phyloP scores from a whole-genome alignment of 2,329 filamentous ascomycete species.

The Taxawa tesnikishii region DNA sequence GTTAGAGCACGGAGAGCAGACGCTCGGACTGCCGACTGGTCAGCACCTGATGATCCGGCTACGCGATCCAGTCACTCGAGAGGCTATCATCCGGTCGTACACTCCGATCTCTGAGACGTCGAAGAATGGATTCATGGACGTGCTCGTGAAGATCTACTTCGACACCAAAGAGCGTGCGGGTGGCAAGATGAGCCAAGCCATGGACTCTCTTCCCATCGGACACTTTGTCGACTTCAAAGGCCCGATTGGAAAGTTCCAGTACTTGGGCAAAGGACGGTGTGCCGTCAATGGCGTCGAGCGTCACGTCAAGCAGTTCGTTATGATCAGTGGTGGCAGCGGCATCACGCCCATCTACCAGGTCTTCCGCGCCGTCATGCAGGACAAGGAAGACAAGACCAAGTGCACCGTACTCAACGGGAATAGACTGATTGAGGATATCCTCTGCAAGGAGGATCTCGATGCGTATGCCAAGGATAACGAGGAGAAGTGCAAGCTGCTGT shows the following conservation, averaged over 20 bases:
- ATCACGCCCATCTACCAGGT: conserved; percentile 90
- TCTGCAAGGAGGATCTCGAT: conserved; percentile 65
- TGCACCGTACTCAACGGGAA: conserved; percentile 75
- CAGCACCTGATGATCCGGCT: conserved; percentile 81
- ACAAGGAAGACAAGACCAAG: conserved; percentile 48
- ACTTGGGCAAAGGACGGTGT: conserved; percentile 55
- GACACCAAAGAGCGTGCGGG: conserved; percentile 45
- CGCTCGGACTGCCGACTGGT: conserved; percentile 65
- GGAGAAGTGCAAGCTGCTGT: conserved; percentile 50
- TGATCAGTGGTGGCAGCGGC: conserved; percentile 82
- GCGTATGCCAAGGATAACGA: conserved; percentile 40
- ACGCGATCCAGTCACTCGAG: conserved; percentile 55
- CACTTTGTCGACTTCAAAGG: conserved; percentile 76
- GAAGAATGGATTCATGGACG: conserved; percentile 52
- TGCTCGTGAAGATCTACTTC: conserved; percentile 76
- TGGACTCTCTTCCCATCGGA: conserved; percentile 61
- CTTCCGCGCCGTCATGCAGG: conserved; percentile 57
- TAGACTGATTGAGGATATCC: conserved; percentile 64
- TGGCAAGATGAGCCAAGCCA: conserved; percentile 70
- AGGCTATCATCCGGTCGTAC: conserved; percentile 73
- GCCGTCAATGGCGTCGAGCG: conserved; percentile 45
- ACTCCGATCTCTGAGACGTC: conserved; percentile 63
- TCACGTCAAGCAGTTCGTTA: conserved; percentile 56
- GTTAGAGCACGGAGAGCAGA: conserved; percentile 58
- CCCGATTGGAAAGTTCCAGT: conserved; percentile 75